Evolutionary conservation across 495 filamentous ascomycete genomes (phyloP), one percentile per base, ranked within the genome.

Genomic region (Terfezia boudieri): DNA sequence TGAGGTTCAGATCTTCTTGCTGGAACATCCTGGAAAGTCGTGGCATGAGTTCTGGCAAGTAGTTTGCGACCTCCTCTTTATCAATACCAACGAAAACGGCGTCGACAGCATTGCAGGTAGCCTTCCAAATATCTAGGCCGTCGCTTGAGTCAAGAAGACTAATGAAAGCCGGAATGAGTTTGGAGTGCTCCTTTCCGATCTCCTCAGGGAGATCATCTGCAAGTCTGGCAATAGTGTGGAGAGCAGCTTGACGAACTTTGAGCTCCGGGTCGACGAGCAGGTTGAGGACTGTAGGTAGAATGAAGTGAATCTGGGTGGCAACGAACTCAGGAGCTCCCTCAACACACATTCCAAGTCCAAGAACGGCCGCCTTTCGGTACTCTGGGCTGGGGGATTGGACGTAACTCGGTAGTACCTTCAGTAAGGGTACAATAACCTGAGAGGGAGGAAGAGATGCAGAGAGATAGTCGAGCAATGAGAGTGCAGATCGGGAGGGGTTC

Each of bases 151-250:
- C 84, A 52, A 94, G 73, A 71, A 94, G 93, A 73, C 83, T 77
- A 64, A 95, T 75, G 1, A 98, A 71, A 22, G 82, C 74, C 14
- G 83, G 82, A 66, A 98, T 82, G 50, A 98, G 75, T 43, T 74
- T 73, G 52, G 81, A 77, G 67, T 96, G 90, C 66, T 88, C 79
- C 43, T 80, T 76, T 55, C 79, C 79, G 58, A 96, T 76, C 62
- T 90, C 86, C 62, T 92, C 86, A 2, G 87, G 80, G 8, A 98
- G 76, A 57, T 98, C 92, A 59, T 96, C 92, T 14, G 88, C 87
- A 37, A 98, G 71, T 53, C 86, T 79, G 55, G 86, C 84, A 52
- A 96, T 79, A 22, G 84, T 80, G 57, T 93, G 79, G 51, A 98
- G 70, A 36, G 90, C 80, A 41, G 87, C 82, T 64, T 87, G 82